Evolutionary conservation across 2,329 filamentous ascomycete genomes (phyloP).

Genomic region (Alternaria angustiovoidea): DNA sequence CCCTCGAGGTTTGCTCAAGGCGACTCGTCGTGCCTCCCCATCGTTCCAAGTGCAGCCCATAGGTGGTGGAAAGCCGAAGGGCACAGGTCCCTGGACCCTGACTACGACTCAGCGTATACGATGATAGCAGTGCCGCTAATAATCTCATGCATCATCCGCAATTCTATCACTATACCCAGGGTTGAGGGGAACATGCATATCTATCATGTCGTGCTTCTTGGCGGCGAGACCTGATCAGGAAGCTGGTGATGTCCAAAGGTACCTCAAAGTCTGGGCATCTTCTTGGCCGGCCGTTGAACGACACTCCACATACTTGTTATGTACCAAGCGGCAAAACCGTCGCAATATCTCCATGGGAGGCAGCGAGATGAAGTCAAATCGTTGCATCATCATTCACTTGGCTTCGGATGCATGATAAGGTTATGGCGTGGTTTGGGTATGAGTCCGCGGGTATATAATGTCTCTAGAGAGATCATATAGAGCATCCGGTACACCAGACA

Average conservation of each 20-base stretch:
- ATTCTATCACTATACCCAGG: not conserved
- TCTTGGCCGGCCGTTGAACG: conserved; percentile 15
- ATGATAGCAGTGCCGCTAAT: not conserved
- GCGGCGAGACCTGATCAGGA: conserved; percentile 27
- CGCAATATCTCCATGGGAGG: not conserved
- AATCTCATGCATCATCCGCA: not conserved
- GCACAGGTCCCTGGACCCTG: not conserved
- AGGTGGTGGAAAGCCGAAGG: not conserved
- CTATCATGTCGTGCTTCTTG: conserved; percentile 25
- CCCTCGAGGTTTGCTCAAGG: not conserved
- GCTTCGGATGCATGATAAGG: conserved; percentile 3
- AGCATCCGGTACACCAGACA: not conserved
- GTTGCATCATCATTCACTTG: conserved; percentile 11
- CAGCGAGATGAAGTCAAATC: not conserved
- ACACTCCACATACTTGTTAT: conserved; percentile 8
- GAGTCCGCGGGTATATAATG: not conserved
- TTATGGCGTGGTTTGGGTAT: not conserved
- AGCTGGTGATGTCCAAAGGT: conserved; percentile 21
- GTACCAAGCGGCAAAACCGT: not conserved
- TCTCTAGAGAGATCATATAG: not conserved
- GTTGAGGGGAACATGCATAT: conserved; percentile 22
- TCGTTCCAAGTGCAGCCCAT: not conserved
- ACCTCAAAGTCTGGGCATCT: conserved; percentile 13
- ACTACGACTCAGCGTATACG: not conserved
- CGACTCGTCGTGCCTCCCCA: not conserved